These are phyloP conservation scores for Schizosaccharomyces octosporus DNA, from an alignment of 805 yeast species.

Conservation along the genomic window DNA sequence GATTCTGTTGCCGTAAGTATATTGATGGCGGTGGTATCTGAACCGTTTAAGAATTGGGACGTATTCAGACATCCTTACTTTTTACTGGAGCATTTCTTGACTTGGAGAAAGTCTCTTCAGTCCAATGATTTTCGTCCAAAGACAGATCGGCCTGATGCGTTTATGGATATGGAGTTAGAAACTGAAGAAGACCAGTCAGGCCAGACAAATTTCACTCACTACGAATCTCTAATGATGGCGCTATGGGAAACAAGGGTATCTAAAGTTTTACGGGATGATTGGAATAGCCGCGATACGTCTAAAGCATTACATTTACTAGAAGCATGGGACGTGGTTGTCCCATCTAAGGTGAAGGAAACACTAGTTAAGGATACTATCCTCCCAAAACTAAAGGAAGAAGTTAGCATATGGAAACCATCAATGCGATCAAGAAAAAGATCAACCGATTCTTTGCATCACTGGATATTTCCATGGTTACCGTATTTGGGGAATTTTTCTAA, in stretches of 20 bases:
- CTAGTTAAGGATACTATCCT: slow-evolving; percentile 15
- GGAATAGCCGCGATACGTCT: slow-evolving; percentile 20
- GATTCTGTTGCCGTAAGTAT: neutral
- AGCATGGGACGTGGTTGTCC: slow-evolving; percentile 20
- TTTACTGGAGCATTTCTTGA: slow-evolving; percentile 13
- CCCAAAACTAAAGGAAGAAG: slow-evolving; percentile 17
- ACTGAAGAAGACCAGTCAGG: neutral
- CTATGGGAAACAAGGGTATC: slow-evolving; percentile 17
- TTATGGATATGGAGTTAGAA: slow-evolving; percentile 5
- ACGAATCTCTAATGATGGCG: slow-evolving; percentile 16
- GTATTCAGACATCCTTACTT: slow-evolving; percentile 15
- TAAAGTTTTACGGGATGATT: slow-evolving; percentile 12
- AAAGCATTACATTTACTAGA: slow-evolving; percentile 18
- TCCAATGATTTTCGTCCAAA: neutral
- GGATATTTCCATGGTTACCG: slow-evolving; percentile 21
- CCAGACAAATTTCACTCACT: slow-evolving; percentile 9
- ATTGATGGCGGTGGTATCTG: slow-evolving; percentile 7
- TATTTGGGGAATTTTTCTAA: slow-evolving; percentile 8
- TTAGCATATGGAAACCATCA: slow-evolving; percentile 17
- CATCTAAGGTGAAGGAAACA: slow-evolving; percentile 11
- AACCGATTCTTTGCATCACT: slow-evolving; percentile 4
- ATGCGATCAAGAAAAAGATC: neutral
- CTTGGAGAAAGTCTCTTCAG: slow-evolving; percentile 9
- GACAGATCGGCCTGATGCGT: neutral
- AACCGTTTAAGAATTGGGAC: slow-evolving; percentile 16